These are phyloP conservation scores for Trichoderma atroviride DNA, from an alignment of 2,329 filamentous ascomycete genomes.

Conservation along the genomic window DNA sequence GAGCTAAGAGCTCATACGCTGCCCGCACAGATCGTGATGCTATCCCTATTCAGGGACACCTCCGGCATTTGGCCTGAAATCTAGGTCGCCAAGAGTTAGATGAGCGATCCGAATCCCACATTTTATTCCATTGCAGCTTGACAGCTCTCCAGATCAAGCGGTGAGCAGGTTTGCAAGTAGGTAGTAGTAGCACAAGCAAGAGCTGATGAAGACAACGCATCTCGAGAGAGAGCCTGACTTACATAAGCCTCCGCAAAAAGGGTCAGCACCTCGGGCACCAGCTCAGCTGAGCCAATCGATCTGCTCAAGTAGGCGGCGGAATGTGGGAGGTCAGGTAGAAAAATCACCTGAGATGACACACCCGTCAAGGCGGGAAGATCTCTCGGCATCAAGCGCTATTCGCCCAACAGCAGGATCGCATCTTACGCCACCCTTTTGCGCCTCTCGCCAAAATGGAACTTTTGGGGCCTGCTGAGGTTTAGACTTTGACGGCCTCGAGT, in stretches of 20 bases:
- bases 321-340: conserved; percentile 1
- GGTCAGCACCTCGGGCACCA: not conserved
- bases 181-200: not conserved
- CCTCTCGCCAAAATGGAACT: conserved; percentile 18
- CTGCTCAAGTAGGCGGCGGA: not conserved
- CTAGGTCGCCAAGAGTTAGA: conserved; percentile 16
- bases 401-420: conserved; percentile 3
- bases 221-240: not conserved
- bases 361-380: conserved; percentile 24
- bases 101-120: not conserved
- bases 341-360: conserved; percentile 20
- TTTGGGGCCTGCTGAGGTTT: conserved; percentile 27
- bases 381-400: conserved; percentile 27
- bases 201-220: not conserved
- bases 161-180: not conserved
- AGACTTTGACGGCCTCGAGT: conserved; percentile 10
- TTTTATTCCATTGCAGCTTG: not conserved
- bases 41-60: conserved; percentile 15
- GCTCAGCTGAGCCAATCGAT: not conserved
- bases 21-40: conserved; percentile 12
- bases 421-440: not conserved
- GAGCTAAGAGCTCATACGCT: not conserved
- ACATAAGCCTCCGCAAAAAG: not conserved
- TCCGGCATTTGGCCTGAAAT: conserved; percentile 21
- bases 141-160: not conserved